Conservation (phyloP, 2,329 filamentous ascomycete genomes). For the Botrytis porri region DNA sequence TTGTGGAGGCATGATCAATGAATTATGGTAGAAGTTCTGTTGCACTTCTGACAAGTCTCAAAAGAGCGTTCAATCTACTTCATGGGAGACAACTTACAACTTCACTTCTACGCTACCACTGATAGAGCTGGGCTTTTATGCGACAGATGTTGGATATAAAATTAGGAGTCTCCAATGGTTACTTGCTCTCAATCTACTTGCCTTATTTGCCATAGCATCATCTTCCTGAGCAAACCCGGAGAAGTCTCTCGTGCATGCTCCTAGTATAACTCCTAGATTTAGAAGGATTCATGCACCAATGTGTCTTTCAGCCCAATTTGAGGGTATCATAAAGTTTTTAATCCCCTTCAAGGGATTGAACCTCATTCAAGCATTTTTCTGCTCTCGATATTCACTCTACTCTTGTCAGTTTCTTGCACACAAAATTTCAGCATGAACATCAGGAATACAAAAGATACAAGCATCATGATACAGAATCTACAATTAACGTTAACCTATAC, state of each 20-base stretch:
- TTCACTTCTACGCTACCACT: fast-evolving
- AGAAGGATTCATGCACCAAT: not conserved
- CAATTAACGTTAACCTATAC: not conserved
- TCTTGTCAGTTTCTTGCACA: not conserved
- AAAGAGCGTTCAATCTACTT: no score
- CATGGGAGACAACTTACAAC: not conserved
- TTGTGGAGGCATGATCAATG: not conserved
- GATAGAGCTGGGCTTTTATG: not conserved
- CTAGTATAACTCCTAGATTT: not conserved
- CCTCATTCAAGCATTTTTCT: not conserved
- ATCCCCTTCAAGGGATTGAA: fast-evolving
- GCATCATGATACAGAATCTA: not conserved
- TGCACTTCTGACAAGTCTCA: no score
- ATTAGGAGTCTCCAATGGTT: not conserved
- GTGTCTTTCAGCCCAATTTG: no score
- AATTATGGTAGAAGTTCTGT: not conserved
- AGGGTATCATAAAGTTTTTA: not conserved
- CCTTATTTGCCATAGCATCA: not conserved
- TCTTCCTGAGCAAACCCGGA: not conserved
- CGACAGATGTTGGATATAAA: not conserved
- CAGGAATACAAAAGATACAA: not conserved
- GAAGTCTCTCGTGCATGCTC: not conserved
- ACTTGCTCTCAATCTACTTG: not conserved
- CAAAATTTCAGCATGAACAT: not conserved
- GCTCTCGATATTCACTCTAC: not conserved